Evolutionary conservation across 495 filamentous ascomycete species (phyloP), one percentile per base, ranked within the genome.

Genomic region (Aspergillus bridgeri): DNA sequence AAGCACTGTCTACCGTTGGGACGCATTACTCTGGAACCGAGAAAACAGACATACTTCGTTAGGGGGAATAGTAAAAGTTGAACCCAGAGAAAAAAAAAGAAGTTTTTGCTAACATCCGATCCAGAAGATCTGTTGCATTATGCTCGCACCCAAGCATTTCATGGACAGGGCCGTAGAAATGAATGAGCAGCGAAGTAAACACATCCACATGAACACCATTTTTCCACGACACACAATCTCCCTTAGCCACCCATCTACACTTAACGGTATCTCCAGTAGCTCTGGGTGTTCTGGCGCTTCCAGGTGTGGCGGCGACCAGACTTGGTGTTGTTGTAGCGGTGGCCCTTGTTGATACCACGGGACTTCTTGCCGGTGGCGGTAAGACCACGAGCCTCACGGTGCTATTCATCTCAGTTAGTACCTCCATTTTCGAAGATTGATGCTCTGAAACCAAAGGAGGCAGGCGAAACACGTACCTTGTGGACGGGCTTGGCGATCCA

Each of bases 401-500:
- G 94, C 91, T 83, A 63, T 13, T 62, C 42, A 45, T 46, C 45
- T 23, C 54, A 17, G 55, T 75, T 51, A 73, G 69, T 63, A 60
- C 42, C 47, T n/a, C 25, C 23, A 8, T 48, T 19, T 9, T 5
- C 18, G 44, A 19, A 4, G 5, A 7, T 11, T 8, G 6, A 17
- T 21, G 27, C 19, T 21, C 9, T 3, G 6, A 49, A 18, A 1
- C 23, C 20, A 18, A n/a, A 48, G 43, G 19, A 53, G 29, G 3
- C 21, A 52, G 11, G 8, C 7, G 49, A 63, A 56, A 3, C 33
- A 73, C 76, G 44, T 61, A 84, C 83, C 81, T 99, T 99, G 89
- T 99, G 94, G 64, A 98, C 95, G 59, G 95, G 86, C 79, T 93
- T 94, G 78, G 91, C 90, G 82, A 99, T 99, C 94, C 94, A 99